Base-by-base conservation (phyloP, 139 green algal genomes). In the Chlorella sp. region DNA sequence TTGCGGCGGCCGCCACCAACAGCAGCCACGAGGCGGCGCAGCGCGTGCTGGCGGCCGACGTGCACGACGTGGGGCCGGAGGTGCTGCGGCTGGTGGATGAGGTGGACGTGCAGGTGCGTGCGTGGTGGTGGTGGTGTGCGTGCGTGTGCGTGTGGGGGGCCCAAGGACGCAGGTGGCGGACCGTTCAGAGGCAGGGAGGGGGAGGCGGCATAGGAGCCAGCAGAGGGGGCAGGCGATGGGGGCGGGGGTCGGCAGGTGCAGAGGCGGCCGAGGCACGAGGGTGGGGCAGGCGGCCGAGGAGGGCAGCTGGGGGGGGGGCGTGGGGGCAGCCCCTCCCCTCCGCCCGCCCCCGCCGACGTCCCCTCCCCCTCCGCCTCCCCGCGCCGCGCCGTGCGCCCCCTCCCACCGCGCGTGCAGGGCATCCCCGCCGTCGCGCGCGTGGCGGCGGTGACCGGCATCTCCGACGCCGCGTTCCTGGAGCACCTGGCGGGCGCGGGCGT, bases 381-480 rank as follows among this genome's bases (percentile, higher is more conserved):
- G 55, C 27, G 14, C 23, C 55, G 17, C 55, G 25, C 25, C 11
- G 25, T 36, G 55, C 27, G 55, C 55, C 55, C 55, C 27, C 55
- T 3, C 55, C 14, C 6, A 25, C 55, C 14, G 55, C 55, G 27
- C 55, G 14, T 29, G 36, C 72, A 68, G 56, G 78, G 58, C 25
- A 45, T 83, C 40, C 78, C 78, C 12, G 41, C 71, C 38, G 78
- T 79, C 45, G 71, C 78, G 25, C 59, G 78, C 17, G 78, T 71
- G 5, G 70, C 70, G 0, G 50, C 51, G 12, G 73, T 74, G 51
- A 74, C 73, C 12, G 73, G 71, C 40, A 59, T 76, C 35, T 71
- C 48, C 2, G 79, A 81, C 64, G 23, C 36, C 0, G 29, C 36
- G 12, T 73, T 84, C 67, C 31, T 76, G 25, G 74, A 71, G 43